A percentile compares a stretch with the other conserved stretches of the same genome.
Evolutionary conservation across 805 yeast genomes (phyloP).

Genomic region (Sugiyamaella marilandica): DNA sequence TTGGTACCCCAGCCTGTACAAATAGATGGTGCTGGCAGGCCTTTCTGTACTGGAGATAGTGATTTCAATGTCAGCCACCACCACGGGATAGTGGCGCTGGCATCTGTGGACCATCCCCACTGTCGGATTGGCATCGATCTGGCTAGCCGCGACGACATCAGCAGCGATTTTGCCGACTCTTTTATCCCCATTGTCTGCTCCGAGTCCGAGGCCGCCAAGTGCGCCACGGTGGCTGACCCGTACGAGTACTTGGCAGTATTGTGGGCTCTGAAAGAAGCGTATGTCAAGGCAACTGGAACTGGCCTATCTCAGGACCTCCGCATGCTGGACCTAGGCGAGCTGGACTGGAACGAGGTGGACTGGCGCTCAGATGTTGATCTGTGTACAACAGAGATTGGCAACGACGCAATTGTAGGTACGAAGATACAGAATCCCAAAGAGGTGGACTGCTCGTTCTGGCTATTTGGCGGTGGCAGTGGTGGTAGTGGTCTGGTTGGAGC

Average conservation of each 20-base stretch:
- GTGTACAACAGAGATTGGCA: too few relatives aligned
- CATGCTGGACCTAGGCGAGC: not conserved
- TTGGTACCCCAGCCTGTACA: not conserved
- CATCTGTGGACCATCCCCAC: not conserved
- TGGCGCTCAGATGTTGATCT: too few relatives aligned
- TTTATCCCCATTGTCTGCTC: not conserved
- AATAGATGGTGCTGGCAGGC: slow-evolving; percentile 12
- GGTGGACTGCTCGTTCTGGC: not conserved
- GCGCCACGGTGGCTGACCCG: not conserved
- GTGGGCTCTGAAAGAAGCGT: slow-evolving; percentile 82
- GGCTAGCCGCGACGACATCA: not conserved
- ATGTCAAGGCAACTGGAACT: slow-evolving; percentile 59
- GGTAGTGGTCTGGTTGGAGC: not conserved
- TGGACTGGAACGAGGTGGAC: too few relatives aligned
- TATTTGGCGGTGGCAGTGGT: not conserved
- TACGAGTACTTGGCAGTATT: slow-evolving; percentile 21
- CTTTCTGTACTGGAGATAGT: slow-evolving; percentile 23
- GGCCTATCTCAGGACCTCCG: slow-evolving; percentile 36
- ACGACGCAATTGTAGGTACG: too few relatives aligned
- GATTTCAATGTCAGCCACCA: slow-evolving; percentile 44
- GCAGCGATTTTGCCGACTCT: not conserved
- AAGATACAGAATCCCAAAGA: too few relatives aligned
- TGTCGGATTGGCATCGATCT: slow-evolving; percentile 7
- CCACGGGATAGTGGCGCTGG: not conserved
- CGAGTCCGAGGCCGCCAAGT: not conserved